A percentile compares a stretch with the other conserved stretches of the same genome.
These are phyloP conservation scores for Xylaria flabelliformis DNA, from an alignment of 495 filamentous ascomycete genomes.

Conservation along the genomic window DNA sequence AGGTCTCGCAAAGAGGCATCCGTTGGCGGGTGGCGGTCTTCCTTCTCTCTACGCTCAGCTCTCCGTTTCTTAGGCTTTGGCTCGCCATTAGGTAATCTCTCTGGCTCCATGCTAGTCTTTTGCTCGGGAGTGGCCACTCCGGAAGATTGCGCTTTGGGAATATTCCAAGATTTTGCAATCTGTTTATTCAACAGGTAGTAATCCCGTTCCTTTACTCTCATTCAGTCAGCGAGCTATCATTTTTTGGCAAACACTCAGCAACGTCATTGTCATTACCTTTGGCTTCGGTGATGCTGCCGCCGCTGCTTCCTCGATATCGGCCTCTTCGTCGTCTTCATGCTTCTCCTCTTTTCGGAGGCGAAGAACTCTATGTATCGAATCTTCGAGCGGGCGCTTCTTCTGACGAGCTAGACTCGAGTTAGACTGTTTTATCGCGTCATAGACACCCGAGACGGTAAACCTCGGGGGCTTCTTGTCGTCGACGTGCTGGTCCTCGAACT, in stretches of 20 bases:
- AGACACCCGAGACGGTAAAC: slow-evolving; percentile 68
- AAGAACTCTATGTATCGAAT: slow-evolving; percentile 85
- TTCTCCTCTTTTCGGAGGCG: slow-evolving; percentile 72
- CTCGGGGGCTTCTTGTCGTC: slow-evolving; percentile 43
- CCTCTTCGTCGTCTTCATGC: slow-evolving; percentile 61
- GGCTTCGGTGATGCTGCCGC: slow-evolving; percentile 41
- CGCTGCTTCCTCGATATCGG: slow-evolving; percentile 66
- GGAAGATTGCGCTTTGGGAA: slow-evolving; percentile 31
- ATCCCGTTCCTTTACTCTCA: slow-evolving; percentile 60
- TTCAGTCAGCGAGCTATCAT: background rate
- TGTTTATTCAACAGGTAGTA: slow-evolving; percentile 70
- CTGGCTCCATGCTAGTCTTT: slow-evolving; percentile 31
- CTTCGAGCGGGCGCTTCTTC: slow-evolving; percentile 79
- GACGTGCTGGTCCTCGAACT: slow-evolving; percentile 69
- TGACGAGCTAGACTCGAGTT: slow-evolving; percentile 84
- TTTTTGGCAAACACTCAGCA: background rate
- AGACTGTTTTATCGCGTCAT: slow-evolving; percentile 78
- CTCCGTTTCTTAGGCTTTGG: slow-evolving; percentile 71
- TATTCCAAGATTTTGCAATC: slow-evolving; percentile 58
- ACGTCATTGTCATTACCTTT: slow-evolving; percentile 32
- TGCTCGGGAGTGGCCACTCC: slow-evolving; percentile 24
- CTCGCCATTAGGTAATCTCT: slow-evolving; percentile 68
- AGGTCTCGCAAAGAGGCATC: slow-evolving; percentile 80
- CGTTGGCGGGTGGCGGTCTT: slow-evolving; percentile 67
- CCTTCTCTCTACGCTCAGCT: slow-evolving; percentile 43